Conservation (phyloP, 352 stramenopile genomes). For the Phytophthora sp. region DNA sequence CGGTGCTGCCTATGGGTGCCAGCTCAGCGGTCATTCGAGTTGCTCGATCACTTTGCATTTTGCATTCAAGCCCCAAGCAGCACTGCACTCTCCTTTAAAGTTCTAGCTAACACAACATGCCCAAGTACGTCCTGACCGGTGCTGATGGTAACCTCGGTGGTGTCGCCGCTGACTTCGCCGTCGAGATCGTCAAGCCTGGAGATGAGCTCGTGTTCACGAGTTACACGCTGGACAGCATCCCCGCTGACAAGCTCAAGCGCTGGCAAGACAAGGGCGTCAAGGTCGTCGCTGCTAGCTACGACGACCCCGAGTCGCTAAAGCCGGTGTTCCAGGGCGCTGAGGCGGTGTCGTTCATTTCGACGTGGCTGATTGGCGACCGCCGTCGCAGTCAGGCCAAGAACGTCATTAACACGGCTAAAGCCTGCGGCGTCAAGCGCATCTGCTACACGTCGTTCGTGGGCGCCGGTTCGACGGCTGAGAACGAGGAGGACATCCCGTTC, state of each 20-base stretch:
- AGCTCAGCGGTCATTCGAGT: too few species aligned
- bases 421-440: constrained; percentile 26
- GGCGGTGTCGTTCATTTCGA: constrained; percentile 29
- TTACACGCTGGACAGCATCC: constrained; percentile 31
- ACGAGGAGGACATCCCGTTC: constrained; percentile 35
- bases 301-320: constrained; percentile 33
- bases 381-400: constrained; percentile 33
- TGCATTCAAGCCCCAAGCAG: too few species aligned
- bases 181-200: constrained; percentile 34
- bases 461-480: constrained; percentile 22
- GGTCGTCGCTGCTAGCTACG: constrained; percentile 29
- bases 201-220: constrained; percentile 38
- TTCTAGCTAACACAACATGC: too few species aligned
- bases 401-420: constrained; percentile 24
- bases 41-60: too few species aligned
- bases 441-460: constrained; percentile 31
- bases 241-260: constrained; percentile 7
- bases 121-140: constrained; percentile 38
- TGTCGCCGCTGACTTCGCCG: constrained; percentile 28
- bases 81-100: too few species aligned
- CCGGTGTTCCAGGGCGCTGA: constrained; percentile 29
- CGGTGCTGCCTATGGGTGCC: too few species aligned
- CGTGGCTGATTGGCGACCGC: constrained; percentile 38
- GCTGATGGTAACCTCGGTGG: constrained; percentile 32
- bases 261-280: constrained; percentile 31